Evolutionary conservation across 352 stramenopile genomes (phyloP), one percentile per base, ranked within the genome.

Genomic region (Phytophthora chlamydospora): DNA sequence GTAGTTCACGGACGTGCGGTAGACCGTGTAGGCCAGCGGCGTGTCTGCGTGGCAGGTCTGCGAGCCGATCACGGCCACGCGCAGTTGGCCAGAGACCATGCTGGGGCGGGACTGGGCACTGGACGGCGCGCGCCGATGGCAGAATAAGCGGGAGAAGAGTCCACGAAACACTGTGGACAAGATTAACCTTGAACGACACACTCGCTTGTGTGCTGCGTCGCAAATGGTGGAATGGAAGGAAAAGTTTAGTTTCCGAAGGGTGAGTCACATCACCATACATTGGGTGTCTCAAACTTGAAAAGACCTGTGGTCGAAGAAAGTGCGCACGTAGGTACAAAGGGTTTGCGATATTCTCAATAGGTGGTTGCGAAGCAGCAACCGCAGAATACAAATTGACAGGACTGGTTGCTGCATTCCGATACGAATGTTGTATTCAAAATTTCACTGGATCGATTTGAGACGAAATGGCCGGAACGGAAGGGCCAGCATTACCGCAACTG

Each of bases 1-100:
- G 32, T 79, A 89, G 64, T 83, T 91, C 35, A 88, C 75, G 6
- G 77, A 78, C 39, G 85, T 91, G 44, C 80, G 80, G 58, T 91
- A 93, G 12, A 90, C 80, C 32, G 81, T 93, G 62, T 86, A 88
- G 10, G 81, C 71, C n/a, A 68, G 13, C 0, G 66, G 41, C 14
- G 62, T 66, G 54, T 74, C 73, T 7, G 71, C 49, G 10, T 59
- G 52, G 24, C 68, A 51, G 13, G 75, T 88, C 71, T 93, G 69
- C 16, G 80, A 70, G 51, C 84, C 84, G 50, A 93, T 85, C 27
- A 93, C 80, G n/a, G 78, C 66, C 36, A 91, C 68, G 31, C 80
- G 80, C 19, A 91, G 68, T 16, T 82, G 71, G 16, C 62, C 69
- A 32, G 58, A 43, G 33, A 68, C 44, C 68, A 82, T 76, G 36